These are phyloP conservation scores for Cryomyces minteri DNA, from an alignment of 495 filamentous ascomycete genomes.

Conservation along the genomic window DNA sequence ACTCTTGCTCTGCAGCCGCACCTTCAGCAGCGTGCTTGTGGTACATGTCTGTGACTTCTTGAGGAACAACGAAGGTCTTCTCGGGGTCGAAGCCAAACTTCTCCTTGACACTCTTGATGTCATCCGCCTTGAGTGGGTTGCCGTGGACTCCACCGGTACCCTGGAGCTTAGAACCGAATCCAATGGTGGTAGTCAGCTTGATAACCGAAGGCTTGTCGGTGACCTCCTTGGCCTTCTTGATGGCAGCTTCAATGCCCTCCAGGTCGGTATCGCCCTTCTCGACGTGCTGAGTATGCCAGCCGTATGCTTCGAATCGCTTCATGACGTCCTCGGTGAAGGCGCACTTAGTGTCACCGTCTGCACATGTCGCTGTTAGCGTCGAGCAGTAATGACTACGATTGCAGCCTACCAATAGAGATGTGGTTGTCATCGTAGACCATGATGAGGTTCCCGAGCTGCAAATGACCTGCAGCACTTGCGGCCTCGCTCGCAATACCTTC, in stretches of 20 bases:
- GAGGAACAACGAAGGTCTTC: constrained; percentile 82
- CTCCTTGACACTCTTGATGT: constrained; percentile 76
- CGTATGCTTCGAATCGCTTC: constrained; percentile 92
- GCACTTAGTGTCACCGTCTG: constrained; percentile 84
- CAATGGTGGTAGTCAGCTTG: constrained; percentile 94
- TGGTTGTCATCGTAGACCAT: constrained; percentile 97
- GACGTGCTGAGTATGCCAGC: constrained; percentile 84
- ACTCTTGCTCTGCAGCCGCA: constrained; percentile 83
- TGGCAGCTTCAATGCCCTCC: constrained; percentile 70
- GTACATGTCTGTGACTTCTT: constrained; percentile 88
- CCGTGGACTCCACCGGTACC: constrained; percentile 94
- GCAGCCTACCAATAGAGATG: constrained; percentile 62
- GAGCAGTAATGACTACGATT: not conserved
- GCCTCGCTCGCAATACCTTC: constrained; percentile 94
- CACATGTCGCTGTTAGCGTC: constrained; percentile 15
- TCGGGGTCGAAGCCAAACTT: constrained; percentile 94
- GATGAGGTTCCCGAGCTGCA: constrained; percentile 96
- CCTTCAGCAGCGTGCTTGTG: constrained; percentile 62
- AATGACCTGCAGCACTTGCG: constrained; percentile 78
- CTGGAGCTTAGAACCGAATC: constrained; percentile 84
- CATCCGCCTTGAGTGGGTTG: constrained; percentile 81
- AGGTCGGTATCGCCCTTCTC: constrained; percentile 84
- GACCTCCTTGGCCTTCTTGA: constrained; percentile 66
- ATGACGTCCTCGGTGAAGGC: constrained; percentile 96
- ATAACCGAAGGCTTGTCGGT: constrained; percentile 95